Percentiles rank a stretch among this genome's conserved stretches.
Conservation (phyloP, 2,329 filamentous ascomycete species). For the Fusarium pseudograminearum region DNA sequence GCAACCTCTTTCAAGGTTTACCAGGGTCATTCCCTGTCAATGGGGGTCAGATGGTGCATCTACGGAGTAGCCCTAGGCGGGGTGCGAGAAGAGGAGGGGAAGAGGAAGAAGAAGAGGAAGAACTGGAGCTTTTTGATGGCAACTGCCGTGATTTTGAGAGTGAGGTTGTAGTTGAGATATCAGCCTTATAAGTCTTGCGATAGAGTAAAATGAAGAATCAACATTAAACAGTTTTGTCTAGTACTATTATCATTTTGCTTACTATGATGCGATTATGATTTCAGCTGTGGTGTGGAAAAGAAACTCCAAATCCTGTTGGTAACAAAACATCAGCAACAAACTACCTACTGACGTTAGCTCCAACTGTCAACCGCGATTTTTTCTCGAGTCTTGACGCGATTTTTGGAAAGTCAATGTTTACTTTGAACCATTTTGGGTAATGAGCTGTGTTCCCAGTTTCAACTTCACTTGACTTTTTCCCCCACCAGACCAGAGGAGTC, state of each 20-base stretch:
- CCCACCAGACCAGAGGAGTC: not conserved
- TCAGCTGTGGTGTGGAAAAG: not conserved
- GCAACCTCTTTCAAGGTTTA: conserved; percentile 37
- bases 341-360: not conserved
- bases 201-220: not conserved
- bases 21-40: conserved; percentile 39
- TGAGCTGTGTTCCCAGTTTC: conserved; percentile 25
- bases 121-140: conserved; percentile 15
- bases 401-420: conserved; percentile 24
- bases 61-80: conserved; percentile 19
- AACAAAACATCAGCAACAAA: conserved; percentile 3
- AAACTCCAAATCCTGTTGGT: not conserved
- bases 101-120: not conserved
- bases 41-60: conserved; percentile 13
- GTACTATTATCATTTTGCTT: not conserved
- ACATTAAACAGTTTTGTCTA: not conserved
- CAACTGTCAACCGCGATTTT: conserved; percentile 19
- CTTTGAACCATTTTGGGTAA: conserved; percentile 38
- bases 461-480: not conserved
- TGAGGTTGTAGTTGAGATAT: not conserved
- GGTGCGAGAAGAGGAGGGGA: conserved; percentile 7
- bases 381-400: conserved; percentile 6
- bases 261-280: not conserved
- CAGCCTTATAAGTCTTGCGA: not conserved
- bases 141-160: not conserved